phyloP scores from a whole-genome alignment of 2,329 filamentous ascomycete genomes.

The Arthrocladium fulminans region DNA sequence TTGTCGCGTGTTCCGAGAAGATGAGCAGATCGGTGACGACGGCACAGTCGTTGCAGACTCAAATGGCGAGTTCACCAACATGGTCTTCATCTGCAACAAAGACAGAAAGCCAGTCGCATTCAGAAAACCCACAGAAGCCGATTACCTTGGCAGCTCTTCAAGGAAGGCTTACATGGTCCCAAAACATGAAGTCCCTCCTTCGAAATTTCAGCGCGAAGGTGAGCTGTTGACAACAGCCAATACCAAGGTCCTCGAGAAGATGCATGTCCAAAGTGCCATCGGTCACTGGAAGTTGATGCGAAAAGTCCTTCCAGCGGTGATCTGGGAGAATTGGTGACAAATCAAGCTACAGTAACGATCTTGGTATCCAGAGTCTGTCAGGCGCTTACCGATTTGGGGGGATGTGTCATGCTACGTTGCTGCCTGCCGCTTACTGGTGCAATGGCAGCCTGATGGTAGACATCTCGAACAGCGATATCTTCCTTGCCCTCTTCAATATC shows the following conservation, averaged over 20 bases:
- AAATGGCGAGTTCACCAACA: conserved; percentile 72
- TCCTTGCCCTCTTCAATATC: too few species aligned
- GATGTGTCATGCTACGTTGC: too few species aligned
- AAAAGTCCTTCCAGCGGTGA: conserved; percentile 60
- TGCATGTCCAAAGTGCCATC: conserved; percentile 65
- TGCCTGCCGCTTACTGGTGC: too few species aligned
- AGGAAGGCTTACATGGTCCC: conserved; percentile 64
- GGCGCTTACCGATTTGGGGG: too few species aligned
- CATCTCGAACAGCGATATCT: too few species aligned
- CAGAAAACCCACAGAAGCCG: conserved; percentile 52
- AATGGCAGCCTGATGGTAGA: too few species aligned
- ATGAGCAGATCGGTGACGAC: conserved; percentile 43
- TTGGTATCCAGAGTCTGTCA: too few species aligned
- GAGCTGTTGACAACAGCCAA: conserved; percentile 54
- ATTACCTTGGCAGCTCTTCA: conserved; percentile 64
- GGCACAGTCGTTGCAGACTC: conserved; percentile 41
- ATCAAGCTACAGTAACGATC: too few species aligned
- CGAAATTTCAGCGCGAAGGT: conserved; percentile 41
- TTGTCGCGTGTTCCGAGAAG: conserved; percentile 85
- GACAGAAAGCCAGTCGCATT: conserved; percentile 49
- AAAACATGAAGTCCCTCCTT: conserved; percentile 50
- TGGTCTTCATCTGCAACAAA: conserved; percentile 75
- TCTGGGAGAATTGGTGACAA: conserved; percentile 82
- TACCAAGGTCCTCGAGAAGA: conserved; percentile 57
- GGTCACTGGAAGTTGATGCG: conserved; percentile 93